A percentile compares a stretch with the other conserved stretches of the same genome.
Conservation (phyloP, 2,329 filamentous ascomycete genomes). For the Epichloe glyceriae region DNA sequence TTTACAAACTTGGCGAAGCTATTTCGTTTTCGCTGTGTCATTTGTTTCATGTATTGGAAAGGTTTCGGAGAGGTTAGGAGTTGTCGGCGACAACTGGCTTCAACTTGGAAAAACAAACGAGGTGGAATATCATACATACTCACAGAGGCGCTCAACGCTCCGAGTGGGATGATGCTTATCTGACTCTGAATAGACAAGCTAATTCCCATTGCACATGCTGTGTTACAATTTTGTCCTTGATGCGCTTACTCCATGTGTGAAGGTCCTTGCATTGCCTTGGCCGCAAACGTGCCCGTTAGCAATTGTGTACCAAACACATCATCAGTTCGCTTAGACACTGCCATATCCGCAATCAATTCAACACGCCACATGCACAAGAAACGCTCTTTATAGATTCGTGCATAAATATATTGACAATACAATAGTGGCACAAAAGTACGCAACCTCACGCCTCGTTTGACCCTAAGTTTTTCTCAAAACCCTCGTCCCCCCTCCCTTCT, state of each 20-base stretch:
- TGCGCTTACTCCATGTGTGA: neutral
- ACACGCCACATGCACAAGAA: too few relatives aligned
- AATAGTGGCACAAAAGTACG: neutral
- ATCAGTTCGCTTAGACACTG: too few relatives aligned
- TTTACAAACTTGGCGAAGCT: conserved; percentile 4
- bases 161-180: neutral
- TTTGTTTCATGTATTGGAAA: neutral
- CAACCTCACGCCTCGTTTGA: neutral
- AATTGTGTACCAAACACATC: too few relatives aligned
- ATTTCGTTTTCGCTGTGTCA: neutral
- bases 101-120: conserved; percentile 1
- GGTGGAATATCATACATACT: neutral
- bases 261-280: neutral
- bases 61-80: conserved; percentile 4
- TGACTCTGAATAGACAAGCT: neutral
- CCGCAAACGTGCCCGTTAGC: too few relatives aligned
- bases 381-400: too few relatives aligned
- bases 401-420: neutral
- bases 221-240: neutral
- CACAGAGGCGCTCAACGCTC: conserved; percentile 9
- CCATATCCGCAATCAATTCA: too few relatives aligned
- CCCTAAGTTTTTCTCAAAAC: too few relatives aligned
- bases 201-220: neutral
- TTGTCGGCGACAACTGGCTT: conserved; percentile 7
- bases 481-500: too few relatives aligned